Evolutionary conservation across 148 eudicot species (phyloP).

Genomic region (Silene conica): DNA sequence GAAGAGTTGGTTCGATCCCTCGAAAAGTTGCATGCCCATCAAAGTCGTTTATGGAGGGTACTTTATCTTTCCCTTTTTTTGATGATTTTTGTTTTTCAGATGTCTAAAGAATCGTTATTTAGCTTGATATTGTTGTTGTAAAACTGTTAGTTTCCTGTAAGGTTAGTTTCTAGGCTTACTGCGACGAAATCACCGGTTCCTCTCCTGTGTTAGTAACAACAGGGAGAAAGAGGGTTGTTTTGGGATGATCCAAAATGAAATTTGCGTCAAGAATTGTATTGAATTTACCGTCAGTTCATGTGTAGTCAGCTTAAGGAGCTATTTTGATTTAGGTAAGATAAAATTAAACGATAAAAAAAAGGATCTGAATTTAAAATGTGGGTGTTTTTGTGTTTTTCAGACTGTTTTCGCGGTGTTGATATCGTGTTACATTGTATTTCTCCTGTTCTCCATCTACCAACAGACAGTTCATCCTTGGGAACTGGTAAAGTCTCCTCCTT

Average conservation of each 20-base stretch:
- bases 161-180: background rate
- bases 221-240: too few relatives aligned
- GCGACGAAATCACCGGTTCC: too few relatives aligned
- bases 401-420: constrained; percentile 54
- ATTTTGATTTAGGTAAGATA: too few relatives aligned
- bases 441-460: constrained; percentile 66
- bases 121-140: background rate
- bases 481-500: constrained; percentile 45
- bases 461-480: constrained; percentile 86
- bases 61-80: background rate
- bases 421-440: constrained; percentile 48
- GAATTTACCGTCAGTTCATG: too few relatives aligned
- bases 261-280: too few relatives aligned
- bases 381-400: constrained; percentile 34
- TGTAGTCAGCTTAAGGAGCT: too few relatives aligned
- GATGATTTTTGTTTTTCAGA: background rate
- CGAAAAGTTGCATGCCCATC: constrained; percentile 57
- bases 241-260: too few relatives aligned
- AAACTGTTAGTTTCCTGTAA: background rate
- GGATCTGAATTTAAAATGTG: constrained; percentile 1
- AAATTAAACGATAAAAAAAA: background rate
- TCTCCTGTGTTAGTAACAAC: too few relatives aligned
- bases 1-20: constrained; percentile 80
- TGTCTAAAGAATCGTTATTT: background rate
- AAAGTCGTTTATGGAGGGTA: constrained; percentile 82